Evolutionary conservation across 345 rosid species (phyloP).

Genomic region (Corchorus olitorius): DNA sequence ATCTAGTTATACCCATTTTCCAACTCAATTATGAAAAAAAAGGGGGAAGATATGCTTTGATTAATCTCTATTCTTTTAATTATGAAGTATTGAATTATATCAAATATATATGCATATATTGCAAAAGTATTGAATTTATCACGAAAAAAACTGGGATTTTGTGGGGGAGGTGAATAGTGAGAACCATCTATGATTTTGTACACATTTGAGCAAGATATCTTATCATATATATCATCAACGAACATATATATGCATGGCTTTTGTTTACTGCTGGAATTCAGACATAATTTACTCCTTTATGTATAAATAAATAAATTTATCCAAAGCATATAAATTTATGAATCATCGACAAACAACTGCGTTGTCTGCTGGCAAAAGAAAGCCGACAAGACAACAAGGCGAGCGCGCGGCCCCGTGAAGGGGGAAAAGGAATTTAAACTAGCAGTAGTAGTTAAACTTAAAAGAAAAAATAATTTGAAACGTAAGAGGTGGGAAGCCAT

Average conservation of each 20-base stretch:
- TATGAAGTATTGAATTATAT: not conserved
- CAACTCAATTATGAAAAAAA: not conserved
- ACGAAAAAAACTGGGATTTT: not conserved
- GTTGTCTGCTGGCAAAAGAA: no score
- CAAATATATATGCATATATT: slow-evolving; percentile 3
- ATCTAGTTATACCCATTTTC: not conserved
- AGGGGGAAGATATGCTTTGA: not conserved
- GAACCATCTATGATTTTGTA: not conserved
- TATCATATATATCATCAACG: no score
- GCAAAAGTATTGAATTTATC: not conserved
- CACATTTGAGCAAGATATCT: not conserved
- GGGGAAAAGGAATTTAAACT: not conserved
- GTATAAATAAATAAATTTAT: no score
- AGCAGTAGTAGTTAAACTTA: no score
- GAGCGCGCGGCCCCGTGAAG: no score
- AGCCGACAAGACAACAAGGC: no score
- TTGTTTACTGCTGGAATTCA: not conserved
- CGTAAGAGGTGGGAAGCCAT: not conserved
- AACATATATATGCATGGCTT: not conserved
- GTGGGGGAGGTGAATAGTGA: not conserved
- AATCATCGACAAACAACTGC: no score
- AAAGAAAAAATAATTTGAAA: no score
- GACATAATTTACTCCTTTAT: not conserved
- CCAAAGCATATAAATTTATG: no score
- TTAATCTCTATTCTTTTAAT: not conserved